Conservation (phyloP, 2,329 filamentous ascomycete species). For the Talaromyces sp. region DNA sequence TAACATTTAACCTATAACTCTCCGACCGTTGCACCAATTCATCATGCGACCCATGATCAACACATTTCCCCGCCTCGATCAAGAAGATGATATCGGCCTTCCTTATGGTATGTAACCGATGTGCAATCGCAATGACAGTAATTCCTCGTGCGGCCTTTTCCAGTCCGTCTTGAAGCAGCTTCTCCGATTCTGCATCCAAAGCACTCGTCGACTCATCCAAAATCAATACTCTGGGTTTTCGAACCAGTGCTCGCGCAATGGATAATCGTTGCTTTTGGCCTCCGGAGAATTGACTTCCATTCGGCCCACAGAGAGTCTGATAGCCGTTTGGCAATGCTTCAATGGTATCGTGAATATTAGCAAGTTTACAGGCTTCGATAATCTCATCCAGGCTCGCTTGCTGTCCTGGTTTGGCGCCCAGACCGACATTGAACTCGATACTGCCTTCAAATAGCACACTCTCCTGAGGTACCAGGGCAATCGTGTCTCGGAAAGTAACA, state of each 20-base stretch:
- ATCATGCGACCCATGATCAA: conserved; percentile 46
- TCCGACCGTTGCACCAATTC: conserved; percentile 47
- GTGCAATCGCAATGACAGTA: conserved; percentile 40
- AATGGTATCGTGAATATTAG: conserved; percentile 67
- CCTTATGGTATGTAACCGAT: conserved; percentile 38
- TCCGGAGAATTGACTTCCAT: conserved; percentile 52
- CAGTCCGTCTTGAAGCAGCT: conserved; percentile 42
- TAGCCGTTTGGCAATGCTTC: conserved; percentile 59
- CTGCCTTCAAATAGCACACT: conserved; percentile 46
- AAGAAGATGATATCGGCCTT: conserved; percentile 75
- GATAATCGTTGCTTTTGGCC: conserved; percentile 56
- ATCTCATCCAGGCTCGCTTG: conserved; percentile 57
- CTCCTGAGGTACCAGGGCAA: conserved; percentile 46
- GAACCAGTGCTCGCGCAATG: conserved; percentile 54
- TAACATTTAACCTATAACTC: conserved; percentile 47
- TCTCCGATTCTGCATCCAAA: conserved; percentile 51
- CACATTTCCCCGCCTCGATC: conserved; percentile 46
- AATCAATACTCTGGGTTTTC: conserved; percentile 52
- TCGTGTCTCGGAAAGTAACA: conserved; percentile 39
- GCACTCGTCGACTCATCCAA: conserved; percentile 59
- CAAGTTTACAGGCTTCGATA: conserved; percentile 60
- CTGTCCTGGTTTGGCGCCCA: conserved; percentile 48
- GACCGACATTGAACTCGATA: conserved; percentile 44
- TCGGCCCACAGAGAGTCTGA: conserved; percentile 54
- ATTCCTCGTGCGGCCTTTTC: conserved; percentile 28